A percentile compares a stretch with the other conserved stretches of the same genome.
phyloP scores from a whole-genome alignment of 352 stramenopile species.

The Phytophthora multivora region DNA sequence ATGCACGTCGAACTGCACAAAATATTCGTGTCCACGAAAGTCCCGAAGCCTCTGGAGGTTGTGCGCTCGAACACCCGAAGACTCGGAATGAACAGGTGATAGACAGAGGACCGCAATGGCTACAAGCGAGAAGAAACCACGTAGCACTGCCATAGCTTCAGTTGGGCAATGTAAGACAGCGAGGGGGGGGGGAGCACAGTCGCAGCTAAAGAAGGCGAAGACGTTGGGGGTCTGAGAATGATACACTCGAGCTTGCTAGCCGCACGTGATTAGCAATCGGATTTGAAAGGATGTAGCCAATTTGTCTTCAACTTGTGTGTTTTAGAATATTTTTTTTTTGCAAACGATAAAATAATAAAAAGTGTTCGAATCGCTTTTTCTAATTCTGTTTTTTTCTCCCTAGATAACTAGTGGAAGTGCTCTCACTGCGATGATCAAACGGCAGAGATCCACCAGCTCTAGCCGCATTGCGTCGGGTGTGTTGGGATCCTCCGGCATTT shows the following conservation, averaged over 20 bases:
- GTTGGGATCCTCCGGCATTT: not conserved
- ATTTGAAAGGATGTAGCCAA: slow-evolving; percentile 23
- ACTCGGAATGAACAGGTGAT: not conserved
- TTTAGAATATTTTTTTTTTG: too few relatives aligned
- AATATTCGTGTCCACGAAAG: slow-evolving; percentile 74
- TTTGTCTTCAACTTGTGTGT: slow-evolving; percentile 11
- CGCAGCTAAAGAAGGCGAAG: not conserved
- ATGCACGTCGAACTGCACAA: slow-evolving; percentile 56
- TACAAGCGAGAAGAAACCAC: not conserved
- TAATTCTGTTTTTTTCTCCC: slow-evolving; percentile 2
- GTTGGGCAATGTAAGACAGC: not conserved
- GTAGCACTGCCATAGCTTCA: slow-evolving; percentile 11
- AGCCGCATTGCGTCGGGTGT: slow-evolving; percentile 1
- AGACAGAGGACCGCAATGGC: slow-evolving; percentile 10
- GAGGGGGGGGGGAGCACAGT: not conserved
- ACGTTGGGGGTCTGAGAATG: slow-evolving; percentile 1
- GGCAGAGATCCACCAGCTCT: slow-evolving; percentile 1
- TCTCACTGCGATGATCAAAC: slow-evolving; percentile 10
- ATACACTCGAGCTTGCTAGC: slow-evolving; percentile 7
- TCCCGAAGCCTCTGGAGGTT: slow-evolving; percentile 60
- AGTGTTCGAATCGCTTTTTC: not conserved
- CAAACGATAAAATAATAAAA: too few relatives aligned
- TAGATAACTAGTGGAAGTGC: not conserved
- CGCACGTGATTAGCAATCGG: slow-evolving; percentile 23
- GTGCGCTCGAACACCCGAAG: slow-evolving; percentile 24